Conservation (phyloP, 1,284 basidiomycete species). For the Malassezia arunalokei region DNA sequence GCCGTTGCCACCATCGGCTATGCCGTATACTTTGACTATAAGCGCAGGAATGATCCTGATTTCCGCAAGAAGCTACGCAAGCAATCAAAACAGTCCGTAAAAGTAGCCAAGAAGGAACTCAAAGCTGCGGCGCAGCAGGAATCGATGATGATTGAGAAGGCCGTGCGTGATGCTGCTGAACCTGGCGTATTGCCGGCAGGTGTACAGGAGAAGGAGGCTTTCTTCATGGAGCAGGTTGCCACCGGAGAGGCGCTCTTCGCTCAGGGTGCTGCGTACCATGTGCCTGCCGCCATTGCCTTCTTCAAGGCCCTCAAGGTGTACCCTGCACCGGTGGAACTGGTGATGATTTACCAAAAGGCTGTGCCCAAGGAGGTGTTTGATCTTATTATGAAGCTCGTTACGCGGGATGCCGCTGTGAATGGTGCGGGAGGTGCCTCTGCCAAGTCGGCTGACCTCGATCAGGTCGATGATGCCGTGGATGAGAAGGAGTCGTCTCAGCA, state of each 20-base stretch:
- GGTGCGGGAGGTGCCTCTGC: conserved; percentile 8
- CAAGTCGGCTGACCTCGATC: conserved; percentile 60
- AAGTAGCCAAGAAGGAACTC: conserved; percentile 52
- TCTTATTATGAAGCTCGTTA: conserved; percentile 76
- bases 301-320: conserved; percentile 88
- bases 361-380: conserved; percentile 75
- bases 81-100: conserved; percentile 52
- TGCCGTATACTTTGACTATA: conserved; percentile 76
- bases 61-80: conserved; percentile 86
- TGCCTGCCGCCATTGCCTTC: conserved; percentile 70
- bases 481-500: neutral
- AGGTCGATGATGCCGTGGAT: conserved; percentile 59
- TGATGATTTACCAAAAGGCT: conserved; percentile 71
- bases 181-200: conserved; percentile 51
- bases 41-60: conserved; percentile 68
- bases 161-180: conserved; percentile 21
- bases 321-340: conserved; percentile 75
- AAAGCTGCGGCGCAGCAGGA: conserved; percentile 25
- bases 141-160: conserved; percentile 23
- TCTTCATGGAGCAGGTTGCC: conserved; percentile 76
- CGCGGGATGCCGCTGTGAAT: conserved; percentile 62
- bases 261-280: conserved; percentile 54
- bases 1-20: conserved; percentile 35
- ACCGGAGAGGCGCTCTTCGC: conserved; percentile 72
- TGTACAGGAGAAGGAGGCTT: conserved; percentile 53